These are phyloP conservation scores for Phytophthora litchii DNA, from an alignment of 352 stramenopile genomes.

Conservation along the genomic window DNA sequence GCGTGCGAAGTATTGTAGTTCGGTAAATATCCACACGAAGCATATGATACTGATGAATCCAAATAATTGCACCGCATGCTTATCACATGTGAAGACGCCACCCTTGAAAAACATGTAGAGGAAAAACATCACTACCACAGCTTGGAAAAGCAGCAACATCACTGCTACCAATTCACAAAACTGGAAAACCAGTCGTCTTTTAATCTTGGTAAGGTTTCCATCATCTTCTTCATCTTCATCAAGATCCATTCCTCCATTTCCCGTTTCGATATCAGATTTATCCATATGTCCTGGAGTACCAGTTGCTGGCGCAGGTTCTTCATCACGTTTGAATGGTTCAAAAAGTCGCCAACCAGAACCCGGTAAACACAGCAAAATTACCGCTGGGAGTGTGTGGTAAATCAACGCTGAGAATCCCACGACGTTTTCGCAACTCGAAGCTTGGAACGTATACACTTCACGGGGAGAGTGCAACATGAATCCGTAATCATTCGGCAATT, in stretches of 20 bases:
- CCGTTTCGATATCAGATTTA: slow-evolving; percentile 33
- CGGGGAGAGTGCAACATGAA: slow-evolving; percentile 57
- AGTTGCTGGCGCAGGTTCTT: not conserved
- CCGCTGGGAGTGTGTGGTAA: slow-evolving; percentile 63
- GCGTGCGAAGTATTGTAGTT: slow-evolving; percentile 73
- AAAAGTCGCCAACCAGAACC: slow-evolving; percentile 63
- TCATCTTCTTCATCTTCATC: slow-evolving; percentile 42
- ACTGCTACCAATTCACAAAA: slow-evolving; percentile 69
- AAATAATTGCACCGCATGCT: slow-evolving; percentile 60
- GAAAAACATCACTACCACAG: slow-evolving; percentile 71
- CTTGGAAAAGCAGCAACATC: slow-evolving; percentile 56
- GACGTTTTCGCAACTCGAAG: slow-evolving; percentile 76
- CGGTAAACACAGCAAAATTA: slow-evolving; percentile 67
- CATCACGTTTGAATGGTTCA: slow-evolving; percentile 75
- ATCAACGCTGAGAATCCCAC: slow-evolving; percentile 79
- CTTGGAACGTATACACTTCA: slow-evolving; percentile 71
- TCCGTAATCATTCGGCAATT: slow-evolving; percentile 37
- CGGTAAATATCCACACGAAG: slow-evolving; percentile 65
- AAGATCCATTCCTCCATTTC: slow-evolving; percentile 29
- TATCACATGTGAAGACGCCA: slow-evolving; percentile 60
- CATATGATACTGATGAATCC: slow-evolving; percentile 54
- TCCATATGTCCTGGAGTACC: slow-evolving; percentile 11
- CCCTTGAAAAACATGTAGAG: slow-evolving; percentile 87
- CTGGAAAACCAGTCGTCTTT: slow-evolving; percentile 74
- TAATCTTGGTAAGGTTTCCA: slow-evolving; percentile 75